Conservation (phyloP, 495 filamentous ascomycete species). For the Pyrenula aspistea region DNA sequence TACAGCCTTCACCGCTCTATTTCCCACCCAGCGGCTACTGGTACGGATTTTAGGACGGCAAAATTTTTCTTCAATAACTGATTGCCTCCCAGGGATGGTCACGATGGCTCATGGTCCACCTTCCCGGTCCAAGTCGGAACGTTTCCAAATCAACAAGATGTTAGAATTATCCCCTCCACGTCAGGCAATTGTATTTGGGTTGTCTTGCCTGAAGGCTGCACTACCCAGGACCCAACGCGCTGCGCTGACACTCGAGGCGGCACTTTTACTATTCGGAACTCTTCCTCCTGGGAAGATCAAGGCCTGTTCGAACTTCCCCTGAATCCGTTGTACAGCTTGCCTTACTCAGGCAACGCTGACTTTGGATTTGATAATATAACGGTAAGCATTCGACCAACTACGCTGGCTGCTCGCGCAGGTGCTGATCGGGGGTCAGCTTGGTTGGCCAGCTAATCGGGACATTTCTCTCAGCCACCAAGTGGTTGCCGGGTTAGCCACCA, state of each 20-base stretch:
- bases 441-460: constrained; percentile 26
- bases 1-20: neutral
- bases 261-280: constrained; percentile 35
- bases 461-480: constrained; percentile 30
- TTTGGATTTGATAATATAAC: constrained; percentile 47
- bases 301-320: constrained; percentile 42
- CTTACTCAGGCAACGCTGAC: constrained; percentile 37
- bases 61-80: neutral
- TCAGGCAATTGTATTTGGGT: constrained; percentile 45
- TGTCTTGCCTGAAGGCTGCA: constrained; percentile 22
- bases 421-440: constrained; percentile 6
- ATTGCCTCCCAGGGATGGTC: constrained; percentile 24
- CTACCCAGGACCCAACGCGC: constrained; percentile 7
- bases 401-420: too few relatives aligned
- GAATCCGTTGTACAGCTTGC: constrained; percentile 31
- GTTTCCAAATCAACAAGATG: constrained; percentile 26
- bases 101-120: constrained; percentile 35
- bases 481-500: constrained; percentile 41
- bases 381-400: constrained; percentile 7
- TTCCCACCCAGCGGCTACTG: neutral
- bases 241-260: constrained; percentile 32
- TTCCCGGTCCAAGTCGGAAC: constrained; percentile 40
- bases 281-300: constrained; percentile 43
- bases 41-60: neutral
- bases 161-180: constrained; percentile 41